Percentiles rank a stretch among this genome's conserved stretches.
Conservation (phyloP, 2,329 filamentous ascomycete species). For the Claviceps digitariae region DNA sequence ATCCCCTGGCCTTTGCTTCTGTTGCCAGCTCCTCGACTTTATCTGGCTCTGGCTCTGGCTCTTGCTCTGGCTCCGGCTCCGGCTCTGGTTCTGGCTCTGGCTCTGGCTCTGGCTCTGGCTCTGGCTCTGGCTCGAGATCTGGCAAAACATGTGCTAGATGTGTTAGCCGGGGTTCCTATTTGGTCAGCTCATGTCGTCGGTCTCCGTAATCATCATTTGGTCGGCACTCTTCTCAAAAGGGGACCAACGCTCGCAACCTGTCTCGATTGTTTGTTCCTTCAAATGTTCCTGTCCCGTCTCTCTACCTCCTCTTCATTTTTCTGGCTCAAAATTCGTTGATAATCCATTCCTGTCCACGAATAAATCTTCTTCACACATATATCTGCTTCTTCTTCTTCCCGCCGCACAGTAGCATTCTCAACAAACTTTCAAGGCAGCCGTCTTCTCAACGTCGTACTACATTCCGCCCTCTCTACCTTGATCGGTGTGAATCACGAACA, state of each 20-base stretch:
- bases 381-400: background rate
- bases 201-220: conserved; percentile 1
- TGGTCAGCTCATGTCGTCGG: background rate
- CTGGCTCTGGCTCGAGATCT: background rate
- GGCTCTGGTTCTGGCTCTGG: background rate
- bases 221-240: conserved; percentile 6
- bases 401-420: background rate
- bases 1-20: conserved; percentile 2
- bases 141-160: conserved; percentile 2
- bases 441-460: conserved; percentile 4
- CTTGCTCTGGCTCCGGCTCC: too few relatives aligned
- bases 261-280: conserved; percentile 5
- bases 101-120: too few relatives aligned
- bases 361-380: background rate
- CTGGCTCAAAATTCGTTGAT: background rate
- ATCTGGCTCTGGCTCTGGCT: background rate
- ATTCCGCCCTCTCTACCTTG: background rate
- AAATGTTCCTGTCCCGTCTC: background rate
- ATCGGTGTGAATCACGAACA: conserved; percentile 4
- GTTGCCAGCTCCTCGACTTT: background rate
- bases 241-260: conserved; percentile 3
- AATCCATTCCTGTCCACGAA: background rate
- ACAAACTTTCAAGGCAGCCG: background rate
- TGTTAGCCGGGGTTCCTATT: conserved; percentile 3
- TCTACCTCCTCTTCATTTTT: background rate